phyloP scores from a whole-genome alignment of 176 grass and related monocot genomes.

The Thinopyrum elongatum region DNA sequence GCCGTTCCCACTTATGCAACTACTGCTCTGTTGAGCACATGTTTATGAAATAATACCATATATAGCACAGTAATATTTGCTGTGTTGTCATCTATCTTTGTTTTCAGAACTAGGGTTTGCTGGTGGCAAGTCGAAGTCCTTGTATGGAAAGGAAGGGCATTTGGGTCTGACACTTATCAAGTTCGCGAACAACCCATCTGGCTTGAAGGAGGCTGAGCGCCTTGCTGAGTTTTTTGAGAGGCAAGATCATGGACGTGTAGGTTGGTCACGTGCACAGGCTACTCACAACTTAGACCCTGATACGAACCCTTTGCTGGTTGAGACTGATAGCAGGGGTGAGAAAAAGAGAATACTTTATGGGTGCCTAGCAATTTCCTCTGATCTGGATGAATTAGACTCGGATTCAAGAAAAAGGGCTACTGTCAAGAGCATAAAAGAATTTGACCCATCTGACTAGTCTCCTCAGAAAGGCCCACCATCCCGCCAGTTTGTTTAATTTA shows the following conservation, averaged over 20 bases:
- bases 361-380: conserved; percentile 67
- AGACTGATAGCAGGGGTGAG: conserved; percentile 69
- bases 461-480: conserved; percentile 5
- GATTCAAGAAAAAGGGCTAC: conserved; percentile 77
- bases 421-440: conserved; percentile 85
- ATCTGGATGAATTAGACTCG: conserved; percentile 75
- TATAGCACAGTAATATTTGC: conserved; percentile 47
- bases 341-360: conserved; percentile 91
- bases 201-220: conserved; percentile 84
- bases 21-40: conserved; percentile 33
- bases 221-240: conserved; percentile 70
- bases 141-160: conserved; percentile 94
- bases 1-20: conserved; percentile 22
- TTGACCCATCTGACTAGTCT: conserved; percentile 72
- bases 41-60: conserved; percentile 29
- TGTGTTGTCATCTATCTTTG: conserved; percentile 39
- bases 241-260: conserved; percentile 71
- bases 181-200: conserved; percentile 63
- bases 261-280: conserved; percentile 58
- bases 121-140: conserved; percentile 83
- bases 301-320: conserved; percentile 68
- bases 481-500: conserved; percentile 28
- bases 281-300: conserved; percentile 54
- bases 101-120: conserved; percentile 92
- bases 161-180: conserved; percentile 76